Evolutionary conservation across 495 filamentous ascomycete species (phyloP).

Genomic region (Aspergillus hancockii): DNA sequence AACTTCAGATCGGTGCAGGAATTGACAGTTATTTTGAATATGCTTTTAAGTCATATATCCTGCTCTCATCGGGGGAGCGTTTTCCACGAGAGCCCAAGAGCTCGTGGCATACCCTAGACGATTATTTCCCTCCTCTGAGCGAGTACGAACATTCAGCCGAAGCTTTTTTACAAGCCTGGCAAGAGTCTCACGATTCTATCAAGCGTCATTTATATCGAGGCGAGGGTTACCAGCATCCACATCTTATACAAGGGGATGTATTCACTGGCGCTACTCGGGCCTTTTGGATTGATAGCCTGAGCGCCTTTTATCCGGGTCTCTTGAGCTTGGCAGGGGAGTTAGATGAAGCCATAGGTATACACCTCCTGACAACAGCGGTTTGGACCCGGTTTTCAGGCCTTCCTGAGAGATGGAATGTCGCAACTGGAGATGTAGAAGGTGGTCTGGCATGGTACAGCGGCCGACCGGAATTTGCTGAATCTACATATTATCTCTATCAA

Average conservation of each 20-base stretch:
- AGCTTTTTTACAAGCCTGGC: constrained; percentile 81
- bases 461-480: constrained; percentile 94
- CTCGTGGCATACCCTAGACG: constrained; percentile 41
- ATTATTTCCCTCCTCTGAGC: constrained; percentile 57
- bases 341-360: constrained; percentile 85
- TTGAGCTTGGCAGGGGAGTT: constrained; percentile 82
- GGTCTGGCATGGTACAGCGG: constrained; percentile 94
- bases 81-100: constrained; percentile 32
- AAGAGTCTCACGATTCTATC: constrained; percentile 79
- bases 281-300: constrained; percentile 93
- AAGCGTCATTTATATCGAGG: constrained; percentile 78
- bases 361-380: constrained; percentile 84
- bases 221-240: constrained; percentile 73
- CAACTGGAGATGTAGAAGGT: constrained; percentile 80
- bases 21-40: constrained; percentile 99
- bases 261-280: constrained; percentile 78
- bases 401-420: constrained; percentile 90
- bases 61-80: constrained; percentile 68
- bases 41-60: constrained; percentile 87
- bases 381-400: constrained; percentile 93
- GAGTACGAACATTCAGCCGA: constrained; percentile 70
- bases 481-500: constrained; percentile 87
- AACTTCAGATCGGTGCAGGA: constrained; percentile 75
- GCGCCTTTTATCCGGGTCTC: constrained; percentile 93
- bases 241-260: constrained; percentile 88